Evolutionary conservation across 176 grass and related monocot genomes (phyloP), one percentile per base, ranked within the genome.

Genomic region (Ensete glaucum): DNA sequence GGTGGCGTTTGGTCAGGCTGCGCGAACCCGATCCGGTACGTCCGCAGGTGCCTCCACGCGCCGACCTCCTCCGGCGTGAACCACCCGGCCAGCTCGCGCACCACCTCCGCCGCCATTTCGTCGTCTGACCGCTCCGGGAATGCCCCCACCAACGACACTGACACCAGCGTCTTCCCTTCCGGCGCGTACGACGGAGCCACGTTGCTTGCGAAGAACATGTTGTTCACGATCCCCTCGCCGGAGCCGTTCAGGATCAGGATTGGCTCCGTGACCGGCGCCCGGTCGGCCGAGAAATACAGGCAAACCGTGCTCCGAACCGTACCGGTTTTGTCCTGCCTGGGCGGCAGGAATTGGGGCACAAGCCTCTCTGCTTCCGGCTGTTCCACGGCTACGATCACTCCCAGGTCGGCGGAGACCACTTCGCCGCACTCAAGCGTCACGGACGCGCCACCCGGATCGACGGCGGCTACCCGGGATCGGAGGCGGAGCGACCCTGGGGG

Each of bases 181-280:
- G 94, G 94, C 12, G 83, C 88, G 82, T 97, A 97, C 53, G 94
- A 97, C 13, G 94, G 90, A 50, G 90, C 77, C 54, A 97, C 90
- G 77, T 85, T 97, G 83, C 83, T 97, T 20, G 83, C 94, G 84
- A 93, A 97, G 80, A 97, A 97, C 90, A 97, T 97, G 84, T 97
- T 97, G 82, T 97, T 97, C 21, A 97, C 90, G 78, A 97, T 93
- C 26, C 94, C 94, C 74, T 87, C 65, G 60, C 93, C 90, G 19
- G 93, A 97, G 8, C 93, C 93, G 80, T 93, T 97, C 12, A 97
- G 90, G 51, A 97, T 54, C 56, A 97, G 94, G 21, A 93, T 79
- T 25, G 94, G 90, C 8, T 98, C 94, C 9, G 76, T 19, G 52
- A 93, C 81, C 9, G 83, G 62, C n/a, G 90, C 84, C 16, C 69